Base-by-base conservation (phyloP, 2,329 filamentous ascomycete genomes). In the Blastomyces percursus region DNA sequence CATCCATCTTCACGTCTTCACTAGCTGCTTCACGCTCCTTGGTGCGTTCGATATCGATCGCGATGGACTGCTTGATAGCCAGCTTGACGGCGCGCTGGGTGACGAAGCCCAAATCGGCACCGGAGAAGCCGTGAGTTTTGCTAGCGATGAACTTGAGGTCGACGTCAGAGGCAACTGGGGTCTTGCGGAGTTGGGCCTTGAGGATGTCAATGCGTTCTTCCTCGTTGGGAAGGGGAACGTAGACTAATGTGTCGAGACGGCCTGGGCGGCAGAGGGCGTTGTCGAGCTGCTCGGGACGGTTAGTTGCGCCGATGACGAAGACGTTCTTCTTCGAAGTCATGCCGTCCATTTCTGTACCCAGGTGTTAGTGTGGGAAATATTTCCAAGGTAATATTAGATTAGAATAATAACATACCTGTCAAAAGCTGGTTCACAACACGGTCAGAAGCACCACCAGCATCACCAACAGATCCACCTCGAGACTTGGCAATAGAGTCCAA, bases 261-360 rank as follows among this genome's bases (percentile, higher is more conserved):
- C 94, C 94, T 63, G 94, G 94, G 84, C 94, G 92, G 85, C 93
- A 96, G 71, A 99, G 85, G 70, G 94, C 94, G 75, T 94, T 94
- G 78, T 99, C 94, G 64, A 99, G 89, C 82, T 97, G 94, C 82
- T 99, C 94, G 52, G 94, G 94, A 81, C 94, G 86, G 83, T 99
- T 99, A 78, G 94, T 99, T 55, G 94, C 94, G 76, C 94, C 94
- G 71, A 99, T 99, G 68, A 99, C 94, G 79, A 99, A 99, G 67
- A 99, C 94, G 76, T 99, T 99, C 89, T 99, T 99, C 90, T 99
- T 99, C 48, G 93, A 96, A 55, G 93, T 97, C 93, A 97, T 97
- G 72, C 93, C 93, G 70, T 97, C 93, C 93, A 97, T 96, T 85
- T 97, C 91, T 89, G 67, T 52, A 56, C 21, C 66, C 27, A 38